These are phyloP conservation scores for Ecytonucleospora hepatopenaei DNA, from an alignment of 371 early-diverging fungal species.

Conservation along the genomic window DNA sequence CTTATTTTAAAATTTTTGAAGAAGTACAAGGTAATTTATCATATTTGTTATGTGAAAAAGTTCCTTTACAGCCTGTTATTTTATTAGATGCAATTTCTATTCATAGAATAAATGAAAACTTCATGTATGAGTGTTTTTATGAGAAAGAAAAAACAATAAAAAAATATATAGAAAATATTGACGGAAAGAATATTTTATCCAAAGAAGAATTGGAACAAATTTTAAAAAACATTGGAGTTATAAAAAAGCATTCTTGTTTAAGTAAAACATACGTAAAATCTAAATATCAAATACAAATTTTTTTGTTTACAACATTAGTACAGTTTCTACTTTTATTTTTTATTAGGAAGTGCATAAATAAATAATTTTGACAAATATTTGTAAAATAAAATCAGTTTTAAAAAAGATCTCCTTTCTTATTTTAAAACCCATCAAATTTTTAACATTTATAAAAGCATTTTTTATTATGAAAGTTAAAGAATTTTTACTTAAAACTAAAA, in stretches of 20 bases:
- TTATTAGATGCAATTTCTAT: constrained; percentile 24
- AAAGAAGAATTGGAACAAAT: neutral
- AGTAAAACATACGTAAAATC: neutral
- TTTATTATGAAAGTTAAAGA: neutral
- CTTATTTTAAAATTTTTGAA: constrained; percentile 33
- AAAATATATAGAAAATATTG: constrained; percentile 3
- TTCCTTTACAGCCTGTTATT: constrained; percentile 23
- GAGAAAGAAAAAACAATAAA: constrained; percentile 31
- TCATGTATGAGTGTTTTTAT: constrained; percentile 36
- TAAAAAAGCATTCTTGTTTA: neutral
- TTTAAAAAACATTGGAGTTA: neutral
- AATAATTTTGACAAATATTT: no score
- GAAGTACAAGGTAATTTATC: constrained; percentile 28
- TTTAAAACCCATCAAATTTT: no score
- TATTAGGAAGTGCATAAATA: no score
- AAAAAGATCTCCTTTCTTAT: no score
- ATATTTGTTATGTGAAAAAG: constrained; percentile 22
- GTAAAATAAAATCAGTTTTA: no score
- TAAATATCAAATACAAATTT: neutral
- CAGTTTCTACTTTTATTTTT: no score
- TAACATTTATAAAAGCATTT: no score
- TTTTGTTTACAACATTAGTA: neutral
- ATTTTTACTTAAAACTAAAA: no score
- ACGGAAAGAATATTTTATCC: neutral
- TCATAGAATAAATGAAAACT: constrained; percentile 14